A percentile compares a stretch with the other conserved stretches of the same genome.
Evolutionary conservation across 768 basidiomycete genomes (phyloP).

Genomic region (Hemileccinum impolitum): DNA sequence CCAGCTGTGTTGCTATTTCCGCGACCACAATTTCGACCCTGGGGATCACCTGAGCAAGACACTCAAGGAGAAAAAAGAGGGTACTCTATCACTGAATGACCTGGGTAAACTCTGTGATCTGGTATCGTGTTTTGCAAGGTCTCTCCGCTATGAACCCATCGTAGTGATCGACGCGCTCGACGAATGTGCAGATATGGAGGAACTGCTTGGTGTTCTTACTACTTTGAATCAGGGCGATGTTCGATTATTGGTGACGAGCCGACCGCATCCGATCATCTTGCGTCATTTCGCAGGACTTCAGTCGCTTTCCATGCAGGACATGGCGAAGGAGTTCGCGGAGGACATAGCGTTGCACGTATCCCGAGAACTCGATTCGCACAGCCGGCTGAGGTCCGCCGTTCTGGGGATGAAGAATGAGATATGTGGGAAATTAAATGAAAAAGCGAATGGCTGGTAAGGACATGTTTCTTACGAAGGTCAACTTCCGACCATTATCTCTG

Average conservation of each 20-base stretch:
- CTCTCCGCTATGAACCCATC: neutral
- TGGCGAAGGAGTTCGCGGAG: too few relatives aligned
- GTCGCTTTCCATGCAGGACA: too few relatives aligned
- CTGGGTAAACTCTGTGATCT: neutral
- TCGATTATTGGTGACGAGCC: neutral
- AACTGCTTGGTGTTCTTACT: neutral
- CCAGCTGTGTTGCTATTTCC: neutral
- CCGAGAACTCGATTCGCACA: too few relatives aligned
- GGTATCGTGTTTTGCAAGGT: neutral
- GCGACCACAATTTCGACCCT: neutral
- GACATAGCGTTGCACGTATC: too few relatives aligned
- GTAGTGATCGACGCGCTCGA: slow-evolving; percentile 5
- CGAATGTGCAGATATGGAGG: slow-evolving; percentile 1
- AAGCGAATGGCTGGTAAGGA: too few relatives aligned
- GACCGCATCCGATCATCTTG: neutral
- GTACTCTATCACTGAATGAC: neutral
- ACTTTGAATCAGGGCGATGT: neutral
- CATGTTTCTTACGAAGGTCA: too few relatives aligned
- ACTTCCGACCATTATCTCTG: too few relatives aligned
- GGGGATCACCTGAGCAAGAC: neutral
- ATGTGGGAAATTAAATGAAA: too few relatives aligned
- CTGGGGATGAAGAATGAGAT: too few relatives aligned
- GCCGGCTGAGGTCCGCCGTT: too few relatives aligned
- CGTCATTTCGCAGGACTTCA: too few relatives aligned
- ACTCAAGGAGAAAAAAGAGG: neutral